Evolutionary conservation across 2,329 filamentous ascomycete species (phyloP).

Genomic region (Zalaria sp.): DNA sequence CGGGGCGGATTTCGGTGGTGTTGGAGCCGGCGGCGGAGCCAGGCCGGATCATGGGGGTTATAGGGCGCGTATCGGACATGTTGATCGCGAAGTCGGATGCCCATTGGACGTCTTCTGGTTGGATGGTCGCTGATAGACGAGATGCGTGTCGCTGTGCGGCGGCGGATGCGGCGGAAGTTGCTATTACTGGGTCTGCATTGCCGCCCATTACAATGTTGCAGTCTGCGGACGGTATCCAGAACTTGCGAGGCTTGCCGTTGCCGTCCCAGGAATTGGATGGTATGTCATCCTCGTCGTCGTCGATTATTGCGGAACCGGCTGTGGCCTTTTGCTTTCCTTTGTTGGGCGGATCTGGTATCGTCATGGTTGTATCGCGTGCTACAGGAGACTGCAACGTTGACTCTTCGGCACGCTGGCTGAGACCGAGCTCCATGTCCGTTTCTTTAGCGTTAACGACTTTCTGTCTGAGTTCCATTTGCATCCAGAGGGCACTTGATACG

Average conservation of each 20-base stretch:
- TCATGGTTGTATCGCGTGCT: conserved; percentile 14
- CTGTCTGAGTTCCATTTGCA: conserved; percentile 42
- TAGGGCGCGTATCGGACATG: conserved; percentile 20
- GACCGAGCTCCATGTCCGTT: conserved; percentile 36
- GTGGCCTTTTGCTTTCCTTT: conserved; percentile 28
- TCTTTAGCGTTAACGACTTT: conserved; percentile 39
- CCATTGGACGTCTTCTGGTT: conserved; percentile 42
- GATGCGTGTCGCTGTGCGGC: conserved; percentile 30
- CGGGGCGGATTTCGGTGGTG: conserved; percentile 15
- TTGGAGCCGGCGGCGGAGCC: conserved; percentile 11
- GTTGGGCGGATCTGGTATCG: conserved; percentile 8
- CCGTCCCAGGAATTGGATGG: conserved; percentile 39
- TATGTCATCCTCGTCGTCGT: conserved; percentile 20
- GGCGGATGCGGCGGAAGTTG: conserved; percentile 23
- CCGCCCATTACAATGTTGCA: conserved; percentile 43
- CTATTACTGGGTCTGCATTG: conserved; percentile 36
- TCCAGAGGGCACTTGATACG: conserved; percentile 42
- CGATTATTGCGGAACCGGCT: conserved; percentile 6
- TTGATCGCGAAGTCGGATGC: conserved; percentile 39
- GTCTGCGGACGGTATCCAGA: conserved; percentile 42
- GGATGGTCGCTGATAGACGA: conserved; percentile 35
- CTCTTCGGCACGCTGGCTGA: conserved; percentile 30
- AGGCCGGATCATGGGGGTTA: conserved; percentile 3
- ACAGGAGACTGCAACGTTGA: conserved; percentile 7
- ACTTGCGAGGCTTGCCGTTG: conserved; percentile 39